Evolutionary conservation across 495 filamentous ascomycete species (phyloP).

Genomic region (Aspergillus avenaceus): DNA sequence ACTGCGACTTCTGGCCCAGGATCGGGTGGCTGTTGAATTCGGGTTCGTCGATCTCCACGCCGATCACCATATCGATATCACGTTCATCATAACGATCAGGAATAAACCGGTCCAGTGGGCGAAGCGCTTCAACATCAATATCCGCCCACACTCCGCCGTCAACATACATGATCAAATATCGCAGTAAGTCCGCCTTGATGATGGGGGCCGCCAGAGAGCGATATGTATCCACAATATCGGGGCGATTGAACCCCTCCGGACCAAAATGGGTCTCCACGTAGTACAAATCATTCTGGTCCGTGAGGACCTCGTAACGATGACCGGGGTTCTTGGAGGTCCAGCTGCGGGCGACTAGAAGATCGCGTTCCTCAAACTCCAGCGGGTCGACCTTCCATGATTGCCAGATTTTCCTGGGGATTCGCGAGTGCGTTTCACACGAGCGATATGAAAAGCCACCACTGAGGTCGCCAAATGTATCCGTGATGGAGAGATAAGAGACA

Average conservation of each 20-base stretch:
- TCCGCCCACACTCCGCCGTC: conserved; percentile 50
- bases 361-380: conserved; percentile 52
- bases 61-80: conserved; percentile 58
- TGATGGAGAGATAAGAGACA: conserved; percentile 31
- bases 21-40: conserved; percentile 56
- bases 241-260: conserved; percentile 52
- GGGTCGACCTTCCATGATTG: conserved; percentile 64
- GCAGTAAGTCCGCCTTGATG: conserved; percentile 51
- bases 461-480: conserved; percentile 16
- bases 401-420: conserved; percentile 57
- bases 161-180: conserved; percentile 50
- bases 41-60: conserved; percentile 63
- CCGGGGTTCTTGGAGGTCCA: conserved; percentile 57
- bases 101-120: conserved; percentile 41
- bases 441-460: conserved; percentile 14
- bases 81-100: conserved; percentile 35
- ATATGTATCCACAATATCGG: conserved; percentile 58
- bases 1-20: conserved; percentile 55
- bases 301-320: conserved; percentile 61
- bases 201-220: conserved; percentile 52
- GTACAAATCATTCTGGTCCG: conserved; percentile 54
- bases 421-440: conserved; percentile 6
- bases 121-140: conserved; percentile 46
- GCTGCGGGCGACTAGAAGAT: conserved; percentile 47
- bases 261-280: conserved; percentile 60